Evolutionary conservation across 805 yeast genomes (phyloP).

Genomic region (Nakazawaea holstii): DNA sequence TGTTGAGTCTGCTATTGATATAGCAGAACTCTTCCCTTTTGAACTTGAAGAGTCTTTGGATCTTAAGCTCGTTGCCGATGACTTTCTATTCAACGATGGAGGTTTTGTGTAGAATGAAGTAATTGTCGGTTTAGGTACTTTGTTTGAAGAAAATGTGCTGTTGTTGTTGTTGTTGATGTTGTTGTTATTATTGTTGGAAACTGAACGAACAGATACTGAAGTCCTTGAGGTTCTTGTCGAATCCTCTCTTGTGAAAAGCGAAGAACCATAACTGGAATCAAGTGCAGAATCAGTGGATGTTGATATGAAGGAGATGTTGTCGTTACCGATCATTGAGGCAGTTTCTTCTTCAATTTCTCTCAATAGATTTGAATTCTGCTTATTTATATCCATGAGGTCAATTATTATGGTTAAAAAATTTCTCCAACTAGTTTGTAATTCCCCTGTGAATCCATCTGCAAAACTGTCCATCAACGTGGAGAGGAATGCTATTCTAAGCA

Average conservation of each 20-base stretch:
- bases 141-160: neutral
- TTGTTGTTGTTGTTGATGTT: neutral
- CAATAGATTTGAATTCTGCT: neutral
- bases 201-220: neutral
- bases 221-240: neutral
- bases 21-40: neutral
- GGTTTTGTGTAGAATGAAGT: neutral
- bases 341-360: neutral
- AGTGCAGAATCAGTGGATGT: neutral
- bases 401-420: neutral
- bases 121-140: neutral
- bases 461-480: slow-evolving; percentile 8
- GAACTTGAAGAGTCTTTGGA: neutral
- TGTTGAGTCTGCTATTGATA: neutral
- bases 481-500: neutral
- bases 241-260: neutral
- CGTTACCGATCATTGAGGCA: neutral
- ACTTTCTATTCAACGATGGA: neutral
- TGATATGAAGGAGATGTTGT: neutral
- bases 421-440: slow-evolving; percentile 6
- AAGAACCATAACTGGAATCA: neutral
- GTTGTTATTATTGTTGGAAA: neutral
- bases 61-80: neutral
- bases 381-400: neutral
- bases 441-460: slow-evolving; percentile 5